phyloP scores from a whole-genome alignment of 2,329 filamentous ascomycete genomes.

The Alternaria ethzedia region DNA sequence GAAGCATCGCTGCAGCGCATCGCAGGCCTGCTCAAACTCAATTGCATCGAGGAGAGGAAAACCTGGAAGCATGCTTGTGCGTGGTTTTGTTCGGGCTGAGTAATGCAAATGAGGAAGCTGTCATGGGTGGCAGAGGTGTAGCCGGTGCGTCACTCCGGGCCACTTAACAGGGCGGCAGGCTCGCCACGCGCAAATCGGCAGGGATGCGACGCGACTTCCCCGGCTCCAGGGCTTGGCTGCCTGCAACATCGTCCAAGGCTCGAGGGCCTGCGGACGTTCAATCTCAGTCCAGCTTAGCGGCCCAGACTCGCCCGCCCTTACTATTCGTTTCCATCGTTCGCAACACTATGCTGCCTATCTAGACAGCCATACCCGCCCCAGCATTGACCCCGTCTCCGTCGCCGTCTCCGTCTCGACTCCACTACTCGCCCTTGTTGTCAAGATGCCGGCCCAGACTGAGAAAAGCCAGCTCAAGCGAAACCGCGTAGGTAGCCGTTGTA shows the following conservation, averaged over 20 bases:
- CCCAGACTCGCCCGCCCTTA: slow-evolving; percentile 17
- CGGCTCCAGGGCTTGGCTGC: slow-evolving; percentile 21
- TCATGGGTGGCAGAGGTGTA: neutral
- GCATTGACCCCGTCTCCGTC: slow-evolving; percentile 21
- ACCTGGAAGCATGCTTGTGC: slow-evolving; percentile 10
- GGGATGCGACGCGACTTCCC: slow-evolving; percentile 4
- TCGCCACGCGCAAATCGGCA: neutral
- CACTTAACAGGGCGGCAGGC: neutral
- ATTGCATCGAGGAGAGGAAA: slow-evolving; percentile 38
- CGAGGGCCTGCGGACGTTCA: slow-evolving; percentile 17
- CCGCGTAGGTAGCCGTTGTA: slow-evolving; percentile 63
- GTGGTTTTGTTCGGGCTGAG: neutral
- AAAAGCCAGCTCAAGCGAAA: slow-evolving; percentile 86
- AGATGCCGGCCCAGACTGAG: slow-evolving; percentile 67
- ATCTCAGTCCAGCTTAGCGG: slow-evolving; percentile 21
- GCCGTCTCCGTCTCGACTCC: slow-evolving; percentile 22
- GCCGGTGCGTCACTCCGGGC: neutral
- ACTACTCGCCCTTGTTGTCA: slow-evolving; percentile 9
- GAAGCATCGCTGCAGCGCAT: slow-evolving; percentile 22
- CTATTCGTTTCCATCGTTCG: slow-evolving; percentile 18
- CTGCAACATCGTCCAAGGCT: slow-evolving; percentile 14
- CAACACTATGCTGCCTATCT: slow-evolving; percentile 29
- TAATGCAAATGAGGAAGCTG: neutral
- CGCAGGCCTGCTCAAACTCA: slow-evolving; percentile 41
- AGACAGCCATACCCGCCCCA: slow-evolving; percentile 24